Conservation (phyloP, 2,329 filamentous ascomycete genomes). For the Orbilia blumenaviensis region DNA sequence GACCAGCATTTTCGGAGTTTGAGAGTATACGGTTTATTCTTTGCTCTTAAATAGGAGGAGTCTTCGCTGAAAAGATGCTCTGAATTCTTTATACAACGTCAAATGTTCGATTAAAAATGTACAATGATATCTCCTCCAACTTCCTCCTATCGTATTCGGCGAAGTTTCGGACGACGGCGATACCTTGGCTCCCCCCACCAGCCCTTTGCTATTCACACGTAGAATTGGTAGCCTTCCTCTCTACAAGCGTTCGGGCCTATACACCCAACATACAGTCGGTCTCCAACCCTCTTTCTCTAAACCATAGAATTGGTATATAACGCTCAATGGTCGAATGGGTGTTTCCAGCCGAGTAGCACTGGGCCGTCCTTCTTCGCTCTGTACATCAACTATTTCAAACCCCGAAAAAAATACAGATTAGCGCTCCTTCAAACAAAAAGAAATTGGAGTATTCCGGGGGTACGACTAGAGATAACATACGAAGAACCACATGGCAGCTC, state of each 20-base stretch:
- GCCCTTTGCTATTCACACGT: not conserved
- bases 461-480: conserved; percentile 68
- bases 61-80: not conserved
- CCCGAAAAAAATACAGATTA: not conserved
- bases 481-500: conserved; percentile 99
- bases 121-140: conserved; percentile 19
- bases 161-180: not conserved
- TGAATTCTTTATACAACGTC: conserved; percentile 38
- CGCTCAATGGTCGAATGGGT: conserved; percentile 88
- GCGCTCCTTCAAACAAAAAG: conserved; percentile 17
- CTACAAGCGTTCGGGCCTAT: not conserved
- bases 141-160: not conserved
- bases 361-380: conserved; percentile 95
- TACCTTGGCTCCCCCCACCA: not conserved
- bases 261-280: not conserved
- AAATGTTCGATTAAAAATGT: conserved; percentile 17
- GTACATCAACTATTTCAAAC: conserved; percentile 82
- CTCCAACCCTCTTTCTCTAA: not conserved
- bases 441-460: conserved; percentile 47
- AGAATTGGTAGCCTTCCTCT: not conserved
- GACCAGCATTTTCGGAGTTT: no score
- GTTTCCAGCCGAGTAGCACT: conserved; percentile 88
- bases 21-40: not conserved
- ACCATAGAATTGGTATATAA: not conserved
- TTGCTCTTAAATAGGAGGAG: not conserved